Evolutionary conservation across 2,329 filamentous ascomycete genomes (phyloP).

Genomic region (Penicillium sp.): DNA sequence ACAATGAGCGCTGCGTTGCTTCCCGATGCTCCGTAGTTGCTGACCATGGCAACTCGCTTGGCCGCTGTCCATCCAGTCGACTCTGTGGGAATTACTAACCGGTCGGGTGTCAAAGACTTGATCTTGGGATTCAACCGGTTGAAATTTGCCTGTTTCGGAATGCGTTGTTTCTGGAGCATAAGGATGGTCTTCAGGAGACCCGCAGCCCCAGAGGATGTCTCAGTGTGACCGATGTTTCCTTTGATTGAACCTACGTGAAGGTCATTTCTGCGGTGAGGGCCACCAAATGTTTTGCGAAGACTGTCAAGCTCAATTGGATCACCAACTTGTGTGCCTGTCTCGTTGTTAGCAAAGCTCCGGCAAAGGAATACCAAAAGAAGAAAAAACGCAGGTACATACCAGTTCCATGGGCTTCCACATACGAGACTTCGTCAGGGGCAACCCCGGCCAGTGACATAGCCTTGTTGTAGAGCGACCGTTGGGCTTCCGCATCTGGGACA

Average conservation of each 20-base stretch:
- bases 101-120: constrained; percentile 10
- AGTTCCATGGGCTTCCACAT: constrained; percentile 23
- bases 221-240: constrained; percentile 28
- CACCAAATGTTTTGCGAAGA: constrained; percentile 21
- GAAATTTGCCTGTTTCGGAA: constrained; percentile 29
- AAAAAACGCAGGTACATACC: neutral
- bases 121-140: constrained; percentile 25
- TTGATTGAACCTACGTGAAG: constrained; percentile 29
- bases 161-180: constrained; percentile 27
- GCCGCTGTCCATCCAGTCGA: constrained; percentile 6
- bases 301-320: constrained; percentile 23
- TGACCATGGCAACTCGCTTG: neutral
- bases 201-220: constrained; percentile 20
- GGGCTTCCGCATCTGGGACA: constrained; percentile 18
- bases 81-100: constrained; percentile 15
- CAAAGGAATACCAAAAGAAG: neutral
- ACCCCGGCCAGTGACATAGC: constrained; percentile 5
- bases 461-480: constrained; percentile 12
- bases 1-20: constrained; percentile 1
- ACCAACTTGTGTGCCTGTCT: constrained; percentile 19
- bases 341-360: neutral
- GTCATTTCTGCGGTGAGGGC: neutral
- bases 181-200: constrained; percentile 26
- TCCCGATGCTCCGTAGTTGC: constrained; percentile 4
- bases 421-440: constrained; percentile 10